Evolutionary conservation across 768 basidiomycete species (phyloP).

Genomic region (Boletus pseudopeckii): DNA sequence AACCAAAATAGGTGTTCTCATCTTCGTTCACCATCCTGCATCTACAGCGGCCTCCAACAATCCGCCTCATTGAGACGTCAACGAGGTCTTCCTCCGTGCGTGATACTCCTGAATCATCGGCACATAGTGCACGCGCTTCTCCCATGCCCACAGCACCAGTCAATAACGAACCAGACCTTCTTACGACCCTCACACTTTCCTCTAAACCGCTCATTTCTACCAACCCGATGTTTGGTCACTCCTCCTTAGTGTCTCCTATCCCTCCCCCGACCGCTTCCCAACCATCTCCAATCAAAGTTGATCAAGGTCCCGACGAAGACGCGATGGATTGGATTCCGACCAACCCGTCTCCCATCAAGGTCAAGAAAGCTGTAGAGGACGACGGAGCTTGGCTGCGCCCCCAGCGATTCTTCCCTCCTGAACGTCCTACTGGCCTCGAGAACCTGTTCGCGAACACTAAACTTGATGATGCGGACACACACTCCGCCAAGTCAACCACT

Average conservation of each 20-base stretch:
- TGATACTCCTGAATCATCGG: slow-evolving; percentile 38
- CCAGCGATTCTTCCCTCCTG: slow-evolving; percentile 74
- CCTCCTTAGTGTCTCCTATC: slow-evolving; percentile 46
- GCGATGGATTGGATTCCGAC: slow-evolving; percentile 74
- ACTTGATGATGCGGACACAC: slow-evolving; percentile 42
- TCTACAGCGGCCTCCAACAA: slow-evolving; percentile 64
- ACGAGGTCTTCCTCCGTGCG: slow-evolving; percentile 34
- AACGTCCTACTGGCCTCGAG: slow-evolving; percentile 75
- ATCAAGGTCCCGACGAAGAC: slow-evolving; percentile 34
- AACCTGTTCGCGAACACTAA: slow-evolving; percentile 60
- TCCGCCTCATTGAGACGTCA: slow-evolving; percentile 67
- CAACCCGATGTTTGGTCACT: slow-evolving; percentile 66
- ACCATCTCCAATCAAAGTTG: slow-evolving; percentile 24
- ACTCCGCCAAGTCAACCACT: not conserved
- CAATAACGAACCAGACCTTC: slow-evolving; percentile 51
- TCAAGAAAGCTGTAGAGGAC: slow-evolving; percentile 22
- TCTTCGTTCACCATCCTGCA: slow-evolving; percentile 55
- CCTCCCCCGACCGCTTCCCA: slow-evolving; percentile 27
- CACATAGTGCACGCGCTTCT: slow-evolving; percentile 22
- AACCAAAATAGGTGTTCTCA: slow-evolving; percentile 42
- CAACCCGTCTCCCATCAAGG: slow-evolving; percentile 26
- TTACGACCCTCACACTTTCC: slow-evolving; percentile 62
- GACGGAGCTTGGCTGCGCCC: slow-evolving; percentile 58
- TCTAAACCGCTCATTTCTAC: slow-evolving; percentile 52
- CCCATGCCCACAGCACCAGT: slow-evolving; percentile 23